Percentiles rank a stretch among this genome's conserved stretches.
These are phyloP conservation scores for Breviolum minutum DNA, from an alignment of 73 alveolate species.

Conservation along the genomic window DNA sequence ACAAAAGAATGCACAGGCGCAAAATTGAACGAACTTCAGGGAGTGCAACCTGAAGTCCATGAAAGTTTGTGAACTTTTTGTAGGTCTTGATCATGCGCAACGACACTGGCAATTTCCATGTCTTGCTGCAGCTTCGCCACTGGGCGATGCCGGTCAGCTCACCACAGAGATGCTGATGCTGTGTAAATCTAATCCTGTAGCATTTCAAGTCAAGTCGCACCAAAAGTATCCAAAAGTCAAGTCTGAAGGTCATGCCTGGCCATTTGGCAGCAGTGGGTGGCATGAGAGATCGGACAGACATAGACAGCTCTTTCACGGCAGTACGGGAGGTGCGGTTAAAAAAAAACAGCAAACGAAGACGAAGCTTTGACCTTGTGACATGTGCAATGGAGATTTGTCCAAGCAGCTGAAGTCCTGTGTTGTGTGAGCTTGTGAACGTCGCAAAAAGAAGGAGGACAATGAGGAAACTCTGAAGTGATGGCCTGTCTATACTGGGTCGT, in stretches of 20 bases:
- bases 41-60: background rate
- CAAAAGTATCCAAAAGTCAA: background rate
- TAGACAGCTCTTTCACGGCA: conserved; percentile 77
- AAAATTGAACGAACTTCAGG: too few relatives aligned
- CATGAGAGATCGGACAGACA: conserved; percentile 56
- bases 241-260: conserved; percentile 71
- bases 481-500: background rate
- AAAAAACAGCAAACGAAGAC: too few relatives aligned
- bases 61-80: background rate
- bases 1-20: conserved; percentile 74
- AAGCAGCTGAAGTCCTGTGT: too few relatives aligned
- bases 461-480: too few relatives aligned
- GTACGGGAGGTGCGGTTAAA: conserved; percentile 28
- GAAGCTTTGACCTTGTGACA: background rate
- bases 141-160: conserved; percentile 32
- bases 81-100: conserved; percentile 37
- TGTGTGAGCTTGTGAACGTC: too few relatives aligned
- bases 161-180: background rate
- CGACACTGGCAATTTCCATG: conserved; percentile 23
- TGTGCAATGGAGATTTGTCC: background rate
- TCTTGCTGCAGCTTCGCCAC: conserved; percentile 68
- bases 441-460: too few relatives aligned
- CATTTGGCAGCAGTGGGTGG: conserved; percentile 77
- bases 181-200: background rate
- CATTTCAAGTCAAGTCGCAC: background rate